Base-by-base conservation (phyloP, 2,329 filamentous ascomycete species). In the Tolypocladium tropicale region DNA sequence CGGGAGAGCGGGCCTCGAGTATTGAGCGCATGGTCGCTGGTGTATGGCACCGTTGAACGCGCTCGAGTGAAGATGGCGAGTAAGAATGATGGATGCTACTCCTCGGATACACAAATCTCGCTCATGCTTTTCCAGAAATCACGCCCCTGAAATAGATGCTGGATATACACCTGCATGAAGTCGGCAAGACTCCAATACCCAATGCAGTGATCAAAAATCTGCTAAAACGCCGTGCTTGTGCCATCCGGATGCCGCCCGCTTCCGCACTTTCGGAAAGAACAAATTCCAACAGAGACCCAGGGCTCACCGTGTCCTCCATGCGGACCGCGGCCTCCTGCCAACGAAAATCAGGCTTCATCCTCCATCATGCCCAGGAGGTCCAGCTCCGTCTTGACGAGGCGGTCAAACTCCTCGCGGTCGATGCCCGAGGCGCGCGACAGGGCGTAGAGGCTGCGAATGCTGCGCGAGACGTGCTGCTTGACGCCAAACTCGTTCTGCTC, bases 401-500 rank as follows among this genome's bases (percentile, higher is more conserved):
- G 76, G 69, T 88, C 85, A 70, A 93, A 94, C 67, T 93, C 89
- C 36, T 82, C 81, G 49, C 84, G 76, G 53, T 88, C 83, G 62
- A 94, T 91, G 0, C 89, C 89, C 25, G 83, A 83, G 1, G 84
- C 79, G 46, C 80, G 81, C 28, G 88, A 85, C 59, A 94, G 72
- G 61, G 87, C 73, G 68, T 84, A 93, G 61, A 94, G 70, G 68
- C 86, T 91, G 75, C 89, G 87, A 56, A 94, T 81, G 65, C 85
- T 88, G 10, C 86, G 85, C 37, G 84, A 85, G 49, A 94, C 84
- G 70, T 93, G 89, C 70, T 91, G 86, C 70, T 88, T 88, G 55
- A 94, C 82, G 16, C 84, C 88, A 55, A 87, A 81, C 70, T 91
- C 87, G 55, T 77, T 82, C 63, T 85, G 81, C 57, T 84, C 82